Percentiles rank a stretch among this genome's conserved stretches.
phyloP scores from a whole-genome alignment of 2,329 filamentous ascomycete species.

The Ceratocystiopsis sp. region DNA sequence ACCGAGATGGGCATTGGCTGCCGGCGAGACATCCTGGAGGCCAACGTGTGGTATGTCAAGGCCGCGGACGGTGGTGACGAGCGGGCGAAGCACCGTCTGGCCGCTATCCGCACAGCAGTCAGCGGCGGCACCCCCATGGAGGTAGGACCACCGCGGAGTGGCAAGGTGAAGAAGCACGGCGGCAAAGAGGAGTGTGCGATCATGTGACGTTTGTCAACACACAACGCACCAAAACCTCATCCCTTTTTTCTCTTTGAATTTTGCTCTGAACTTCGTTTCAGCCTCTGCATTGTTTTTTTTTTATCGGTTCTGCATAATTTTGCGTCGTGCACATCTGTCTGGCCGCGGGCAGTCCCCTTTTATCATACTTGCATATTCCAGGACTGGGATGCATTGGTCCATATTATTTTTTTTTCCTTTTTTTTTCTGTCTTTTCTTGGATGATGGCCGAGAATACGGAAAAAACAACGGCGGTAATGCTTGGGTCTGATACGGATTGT shows the following conservation, averaged over 20 bases:
- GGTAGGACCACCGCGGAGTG: slow-evolving; percentile 31
- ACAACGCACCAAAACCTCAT: no score
- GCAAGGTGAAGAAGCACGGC: slow-evolving; percentile 32
- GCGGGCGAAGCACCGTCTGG: slow-evolving; percentile 69
- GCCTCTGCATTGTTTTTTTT: not conserved
- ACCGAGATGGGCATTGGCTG: slow-evolving; percentile 98
- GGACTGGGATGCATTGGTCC: not conserved
- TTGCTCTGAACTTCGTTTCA: not conserved
- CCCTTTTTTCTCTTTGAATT: no score
- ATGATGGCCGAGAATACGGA: not conserved
- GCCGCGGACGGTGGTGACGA: slow-evolving; percentile 86
- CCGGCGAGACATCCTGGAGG: slow-evolving; percentile 82
- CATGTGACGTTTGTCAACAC: slow-evolving; percentile 25
- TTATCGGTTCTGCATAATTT: not conserved
- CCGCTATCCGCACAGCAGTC: slow-evolving; percentile 73
- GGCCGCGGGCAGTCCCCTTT: no score
- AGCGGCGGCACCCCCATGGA: slow-evolving; percentile 41
- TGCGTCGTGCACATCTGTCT: not conserved
- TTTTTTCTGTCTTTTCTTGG: not conserved
- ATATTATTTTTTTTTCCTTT: not conserved
- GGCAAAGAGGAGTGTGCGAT: slow-evolving; percentile 35
- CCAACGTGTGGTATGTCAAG: slow-evolving; percentile 96
- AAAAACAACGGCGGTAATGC: not conserved
- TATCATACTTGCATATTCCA: no score
- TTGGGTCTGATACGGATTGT: not conserved